Conservation (phyloP, 208 protist genomes). For the Trypanosoma platydactyli region DNA sequence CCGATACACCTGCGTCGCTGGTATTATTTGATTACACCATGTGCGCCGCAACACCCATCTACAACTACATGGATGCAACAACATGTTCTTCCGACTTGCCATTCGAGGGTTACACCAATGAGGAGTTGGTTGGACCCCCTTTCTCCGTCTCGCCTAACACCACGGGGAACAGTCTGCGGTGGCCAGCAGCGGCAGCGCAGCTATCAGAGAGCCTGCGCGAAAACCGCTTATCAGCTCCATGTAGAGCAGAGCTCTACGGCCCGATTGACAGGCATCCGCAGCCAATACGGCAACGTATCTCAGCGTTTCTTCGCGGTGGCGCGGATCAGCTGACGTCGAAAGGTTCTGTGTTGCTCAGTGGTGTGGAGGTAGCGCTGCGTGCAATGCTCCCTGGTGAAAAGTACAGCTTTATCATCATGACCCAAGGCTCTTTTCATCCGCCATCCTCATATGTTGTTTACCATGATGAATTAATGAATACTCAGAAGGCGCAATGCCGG, state of each 20-base stretch:
- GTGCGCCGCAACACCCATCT: neutral
- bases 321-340: neutral
- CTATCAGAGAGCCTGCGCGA: conserved; percentile 25
- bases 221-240: conserved; percentile 17
- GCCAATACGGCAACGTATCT: neutral
- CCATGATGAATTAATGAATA: too few species aligned
- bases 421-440: neutral
- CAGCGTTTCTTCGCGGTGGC: conserved; percentile 2
- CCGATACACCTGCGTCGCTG: neutral
- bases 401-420: conserved; percentile 19
- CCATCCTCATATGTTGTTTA: too few species aligned
- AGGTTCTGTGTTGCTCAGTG: neutral
- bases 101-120: conserved; percentile 5
- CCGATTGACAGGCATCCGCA: neutral
- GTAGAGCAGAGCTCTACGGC: neutral
- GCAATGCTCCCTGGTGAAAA: conserved; percentile 17
- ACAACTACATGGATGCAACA: neutral
- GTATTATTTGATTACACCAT: conserved; percentile 22
- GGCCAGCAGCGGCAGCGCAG: neutral
- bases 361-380: conserved; percentile 23
- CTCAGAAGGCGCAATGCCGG: too few species aligned
- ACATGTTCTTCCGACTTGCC: too few species aligned
- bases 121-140: neutral
- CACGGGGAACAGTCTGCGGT: too few species aligned
- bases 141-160: neutral